Evolutionary conservation across 139 green algal genomes (phyloP).

Genomic region (Nannochloris sp.): DNA sequence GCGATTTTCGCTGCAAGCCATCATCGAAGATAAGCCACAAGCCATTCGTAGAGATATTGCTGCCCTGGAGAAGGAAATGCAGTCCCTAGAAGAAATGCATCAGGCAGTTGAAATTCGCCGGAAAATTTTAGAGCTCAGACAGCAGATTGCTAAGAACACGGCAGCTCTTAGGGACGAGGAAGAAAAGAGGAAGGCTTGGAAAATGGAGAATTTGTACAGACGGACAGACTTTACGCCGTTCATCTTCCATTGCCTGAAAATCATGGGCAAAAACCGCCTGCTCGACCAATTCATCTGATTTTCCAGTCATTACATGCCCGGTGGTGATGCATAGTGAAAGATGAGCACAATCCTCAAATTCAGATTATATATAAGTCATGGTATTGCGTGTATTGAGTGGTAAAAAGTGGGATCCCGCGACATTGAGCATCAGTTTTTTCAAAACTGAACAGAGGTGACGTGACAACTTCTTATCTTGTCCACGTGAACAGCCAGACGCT

Average conservation of each 20-base stretch:
- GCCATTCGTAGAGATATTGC: conserved; percentile 19
- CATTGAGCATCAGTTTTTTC: too few species aligned
- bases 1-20: conserved; percentile 95
- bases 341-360: too few species aligned
- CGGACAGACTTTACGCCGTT: conserved; percentile 93
- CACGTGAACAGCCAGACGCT: too few species aligned
- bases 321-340: too few species aligned
- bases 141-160: neutral
- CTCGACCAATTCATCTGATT: too few species aligned
- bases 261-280: too few species aligned
- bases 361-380: too few species aligned
- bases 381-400: too few species aligned
- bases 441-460: too few species aligned
- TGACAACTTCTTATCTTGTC: too few species aligned
- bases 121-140: neutral
- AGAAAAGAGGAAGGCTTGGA: conserved; percentile 65
- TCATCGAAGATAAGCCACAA: conserved; percentile 37
- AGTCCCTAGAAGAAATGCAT: neutral
- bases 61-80: conserved; percentile 13
- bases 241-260: conserved; percentile 82
- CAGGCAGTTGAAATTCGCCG: neutral
- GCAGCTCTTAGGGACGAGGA: conserved; percentile 52
- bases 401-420: too few species aligned
- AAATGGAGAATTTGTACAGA: conserved; percentile 83
- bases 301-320: too few species aligned